These are phyloP conservation scores for Cicer yamashitae DNA, from an alignment of 306 rosid genomes.

Conservation along the genomic window DNA sequence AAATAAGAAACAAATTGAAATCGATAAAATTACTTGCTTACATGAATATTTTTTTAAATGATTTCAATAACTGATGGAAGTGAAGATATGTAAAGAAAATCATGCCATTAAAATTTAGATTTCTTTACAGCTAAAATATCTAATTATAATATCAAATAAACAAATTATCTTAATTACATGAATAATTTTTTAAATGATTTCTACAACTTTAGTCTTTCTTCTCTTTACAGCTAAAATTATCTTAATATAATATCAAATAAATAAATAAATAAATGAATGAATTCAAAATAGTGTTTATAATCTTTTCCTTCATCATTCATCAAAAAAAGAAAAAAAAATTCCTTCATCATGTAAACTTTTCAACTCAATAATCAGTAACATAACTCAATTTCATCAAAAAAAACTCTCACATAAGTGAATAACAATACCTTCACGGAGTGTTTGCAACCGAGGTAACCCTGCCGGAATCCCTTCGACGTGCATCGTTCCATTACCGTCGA, in stretches of 20 bases:
- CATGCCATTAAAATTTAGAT: background rate
- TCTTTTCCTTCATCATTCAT: slow-evolving; percentile 8
- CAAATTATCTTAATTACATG: background rate
- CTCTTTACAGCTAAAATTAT: slow-evolving; percentile 8
- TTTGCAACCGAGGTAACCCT: slow-evolving; percentile 84
- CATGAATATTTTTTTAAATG: background rate
- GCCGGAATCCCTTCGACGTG: slow-evolving; percentile 78
- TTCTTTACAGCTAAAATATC: background rate
- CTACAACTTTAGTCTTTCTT: background rate
- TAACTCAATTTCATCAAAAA: background rate
- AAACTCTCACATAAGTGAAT: slow-evolving; percentile 20
- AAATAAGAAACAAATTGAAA: slow-evolving; percentile 9
- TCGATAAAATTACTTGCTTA: background rate
- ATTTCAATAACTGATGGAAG: background rate
- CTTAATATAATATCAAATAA: background rate
- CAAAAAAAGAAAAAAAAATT: too few relatives aligned
- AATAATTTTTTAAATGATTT: too few relatives aligned
- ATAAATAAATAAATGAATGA: background rate
- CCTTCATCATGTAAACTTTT: slow-evolving; percentile 10
- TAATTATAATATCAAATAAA: background rate
- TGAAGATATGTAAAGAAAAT: background rate
- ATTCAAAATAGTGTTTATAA: background rate
- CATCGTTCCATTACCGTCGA: slow-evolving; percentile 59
- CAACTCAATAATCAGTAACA: slow-evolving; percentile 10
- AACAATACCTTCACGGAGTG: slow-evolving; percentile 82